Percentiles rank a stretch among this genome's conserved stretches.
phyloP scores from a whole-genome alignment of 2,329 filamentous ascomycete species.

The Colletotrichum sansevieriae region DNA sequence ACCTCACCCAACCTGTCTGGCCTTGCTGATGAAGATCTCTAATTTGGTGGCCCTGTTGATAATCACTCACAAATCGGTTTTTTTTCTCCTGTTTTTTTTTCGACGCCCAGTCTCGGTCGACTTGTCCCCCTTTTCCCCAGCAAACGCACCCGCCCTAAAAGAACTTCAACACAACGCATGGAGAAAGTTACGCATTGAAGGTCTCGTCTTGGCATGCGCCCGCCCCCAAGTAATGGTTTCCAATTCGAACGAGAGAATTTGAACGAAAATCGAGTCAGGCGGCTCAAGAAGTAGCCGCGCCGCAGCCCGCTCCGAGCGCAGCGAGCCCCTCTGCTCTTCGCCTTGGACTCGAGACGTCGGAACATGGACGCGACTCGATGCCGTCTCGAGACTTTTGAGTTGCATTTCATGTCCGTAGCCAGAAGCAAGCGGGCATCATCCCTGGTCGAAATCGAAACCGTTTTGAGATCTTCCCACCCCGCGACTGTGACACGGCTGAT shows the following conservation, averaged over 20 bases:
- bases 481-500: constrained; percentile 36
- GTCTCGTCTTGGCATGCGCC: constrained; percentile 27
- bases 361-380: constrained; percentile 28
- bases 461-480: constrained; percentile 22
- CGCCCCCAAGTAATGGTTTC: constrained; percentile 3
- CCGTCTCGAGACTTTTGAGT: constrained; percentile 23
- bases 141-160: constrained; percentile 18
- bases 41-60: neutral
- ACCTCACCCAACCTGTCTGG: constrained; percentile 24
- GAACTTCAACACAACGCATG: constrained; percentile 9
- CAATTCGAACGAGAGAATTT: constrained; percentile 2
- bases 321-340: neutral
- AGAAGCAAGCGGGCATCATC: constrained; percentile 13
- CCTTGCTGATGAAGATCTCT: constrained; percentile 33
- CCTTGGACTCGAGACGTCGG: constrained; percentile 36
- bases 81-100: neutral
- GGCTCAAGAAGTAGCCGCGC: constrained; percentile 9
- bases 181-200: constrained; percentile 29
- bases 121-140: neutral
- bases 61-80: constrained; percentile 22
- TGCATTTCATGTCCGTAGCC: constrained; percentile 7
- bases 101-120: neutral
- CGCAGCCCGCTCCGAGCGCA: neutral
- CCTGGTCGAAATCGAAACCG: neutral
- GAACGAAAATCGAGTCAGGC: constrained; percentile 30